Base-by-base conservation (phyloP, 2,329 filamentous ascomycete genomes). In the Colletotrichum chrysophilum region DNA sequence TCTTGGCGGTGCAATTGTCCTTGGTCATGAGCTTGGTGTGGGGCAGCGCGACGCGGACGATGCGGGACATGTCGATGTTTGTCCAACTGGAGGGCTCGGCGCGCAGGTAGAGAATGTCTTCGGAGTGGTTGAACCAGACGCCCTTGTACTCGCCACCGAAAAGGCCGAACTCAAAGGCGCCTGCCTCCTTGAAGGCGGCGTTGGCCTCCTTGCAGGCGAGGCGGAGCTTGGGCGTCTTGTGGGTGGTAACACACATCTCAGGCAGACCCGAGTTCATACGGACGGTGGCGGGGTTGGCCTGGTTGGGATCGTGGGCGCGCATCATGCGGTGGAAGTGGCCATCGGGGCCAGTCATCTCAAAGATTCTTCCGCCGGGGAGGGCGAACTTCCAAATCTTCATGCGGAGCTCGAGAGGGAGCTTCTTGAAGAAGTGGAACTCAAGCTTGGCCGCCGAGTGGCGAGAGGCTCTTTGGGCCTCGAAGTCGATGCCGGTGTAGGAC, bases 361-460 rank as follows among this genome's bases (percentile, higher is more conserved):
- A 78, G n/a, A 78, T 60, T 4, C 76, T 66, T 30, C 65, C 61
- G 26, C 62, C 52, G 4, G 75, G 76, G 10, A 78, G 71, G 7
- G 75, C 75, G 21, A 75, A 32, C 66, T 78, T 77, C 76, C 76
- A 78, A 18, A 78, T 78, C 66, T 69, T 77, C 55, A 70, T 77
- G 13, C 76, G 76, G 16, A 78, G 70, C 71, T 78, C 76, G 32
- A 68, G 28, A 1, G 76, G 76, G 14, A 78, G 72, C 28, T 68
- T 68, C 34, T 43, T 56, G 21, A 78, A 78, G 32, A 62, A 34
- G 13, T 48, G 28, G 16, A 78, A 78, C 56, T 74, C 66, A 18
- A 43, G 34, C 26, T 55, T 75, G 69, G 36, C 30, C 21, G 24
- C 38, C 13, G 36, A 62, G 60, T 74, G 70, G 7, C 72, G 74